Evolutionary conservation across 176 grass and related monocot genomes (phyloP), one percentile per base, ranked within the genome.

Genomic region (Zizania latifolia): DNA sequence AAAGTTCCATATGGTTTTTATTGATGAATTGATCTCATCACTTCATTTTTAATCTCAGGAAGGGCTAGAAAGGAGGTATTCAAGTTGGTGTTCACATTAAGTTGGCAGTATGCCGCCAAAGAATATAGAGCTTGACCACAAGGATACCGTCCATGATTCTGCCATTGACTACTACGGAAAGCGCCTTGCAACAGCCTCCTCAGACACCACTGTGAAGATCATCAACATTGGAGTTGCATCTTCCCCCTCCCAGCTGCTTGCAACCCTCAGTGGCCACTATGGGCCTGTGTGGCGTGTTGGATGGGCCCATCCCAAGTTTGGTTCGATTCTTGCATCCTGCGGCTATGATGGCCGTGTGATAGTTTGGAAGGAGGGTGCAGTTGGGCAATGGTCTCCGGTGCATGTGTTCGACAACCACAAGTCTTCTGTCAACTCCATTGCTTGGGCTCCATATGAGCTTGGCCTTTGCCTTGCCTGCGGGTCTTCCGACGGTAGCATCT

Each of bases 301-400:
- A 56, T 94, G 88, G 92, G 85, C 92, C 48, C 88, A 94, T 45
- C 92, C 92, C 22, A 94, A 91, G 79, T 94, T 84, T 50, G 82
- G 88, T 34, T 83, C 85, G 7, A 70, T 94, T 24, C 85, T 94
- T n/a, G 92, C 92, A 27, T 94, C 92, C 4, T 94, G 88, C 1
- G 77, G 92, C 45, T 91, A 91, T n/a, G 88, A 91, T 75, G 88
- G 92, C 14, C 84, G 71, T 82, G 92, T 95, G 36, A 82, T 95
- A 60, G 62, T 95, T 58, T 94, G 92, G 92, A 94, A 91, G 88
- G 88, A 94, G 86, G 65, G n/a, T n/a, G n/a, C n/a, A n/a, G n/a
- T n/a, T n/a, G n/a, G n/a, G n/a, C n/a, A n/a, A n/a, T n/a, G n/a
- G n/a, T n/a, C n/a, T n/a, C n/a, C n/a, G n/a, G n/a, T n/a, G n/a